These are phyloP conservation scores for Phanerochaete carnosa DNA, from an alignment of 768 basidiomycete species.

Conservation along the genomic window DNA sequence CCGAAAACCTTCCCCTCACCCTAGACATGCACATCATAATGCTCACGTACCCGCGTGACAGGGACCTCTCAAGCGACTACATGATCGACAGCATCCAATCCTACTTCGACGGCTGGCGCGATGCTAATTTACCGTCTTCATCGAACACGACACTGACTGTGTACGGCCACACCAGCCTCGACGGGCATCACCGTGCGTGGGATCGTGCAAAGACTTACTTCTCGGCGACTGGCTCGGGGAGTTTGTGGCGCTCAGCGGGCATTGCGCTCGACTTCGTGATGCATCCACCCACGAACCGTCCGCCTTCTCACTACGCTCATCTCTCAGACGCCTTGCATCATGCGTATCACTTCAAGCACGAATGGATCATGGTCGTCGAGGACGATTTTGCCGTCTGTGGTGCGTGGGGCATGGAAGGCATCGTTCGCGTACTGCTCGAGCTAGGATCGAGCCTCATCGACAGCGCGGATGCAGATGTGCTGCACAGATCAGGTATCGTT, in stretches of 20 bases:
- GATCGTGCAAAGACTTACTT: constrained; percentile 5
- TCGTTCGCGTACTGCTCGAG: not conserved
- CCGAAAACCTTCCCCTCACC: not conserved
- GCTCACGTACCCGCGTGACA: constrained; percentile 7
- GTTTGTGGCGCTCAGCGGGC: not conserved
- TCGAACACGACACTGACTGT: constrained; percentile 1
- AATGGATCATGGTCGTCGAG: constrained; percentile 14
- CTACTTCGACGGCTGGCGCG: constrained; percentile 7
- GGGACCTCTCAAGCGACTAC: constrained; percentile 4
- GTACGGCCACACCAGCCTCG: not conserved
- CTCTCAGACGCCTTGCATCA: constrained; percentile 5
- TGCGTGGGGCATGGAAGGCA: constrained; percentile 5
- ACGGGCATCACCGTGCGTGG: constrained; percentile 6
- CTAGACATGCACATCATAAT: constrained; percentile 9
- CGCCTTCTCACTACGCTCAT: not conserved
- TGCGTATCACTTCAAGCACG: not conserved
- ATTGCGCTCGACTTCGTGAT: not conserved
- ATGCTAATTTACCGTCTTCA: not conserved
- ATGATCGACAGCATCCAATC: constrained; percentile 11
- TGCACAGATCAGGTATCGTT: not conserved
- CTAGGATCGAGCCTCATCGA: not conserved
- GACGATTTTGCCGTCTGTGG: constrained; percentile 11
- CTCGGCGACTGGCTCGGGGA: not conserved
- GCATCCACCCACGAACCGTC: not conserved
- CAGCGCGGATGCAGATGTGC: not conserved